phyloP scores from a whole-genome alignment of 2,329 filamentous ascomycete species.

The Catunica adiposa region DNA sequence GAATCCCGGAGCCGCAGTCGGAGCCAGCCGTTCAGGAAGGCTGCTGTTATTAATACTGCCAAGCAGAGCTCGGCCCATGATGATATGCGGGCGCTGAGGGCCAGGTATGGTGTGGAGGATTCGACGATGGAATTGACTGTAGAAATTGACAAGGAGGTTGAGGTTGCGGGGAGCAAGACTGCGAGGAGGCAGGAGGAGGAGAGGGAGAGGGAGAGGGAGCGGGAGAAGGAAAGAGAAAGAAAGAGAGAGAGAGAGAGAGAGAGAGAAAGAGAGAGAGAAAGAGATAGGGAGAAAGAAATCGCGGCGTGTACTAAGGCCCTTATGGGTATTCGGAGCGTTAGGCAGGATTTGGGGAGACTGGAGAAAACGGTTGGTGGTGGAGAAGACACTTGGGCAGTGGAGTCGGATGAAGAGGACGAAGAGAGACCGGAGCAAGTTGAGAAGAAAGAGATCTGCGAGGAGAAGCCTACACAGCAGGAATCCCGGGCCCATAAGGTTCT shows the following conservation, averaged over 20 bases:
- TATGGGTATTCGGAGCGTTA: conserved; percentile 3
- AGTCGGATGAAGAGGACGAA: conserved; percentile 18
- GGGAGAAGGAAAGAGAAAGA: conserved; percentile 1
- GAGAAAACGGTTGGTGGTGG: not conserved
- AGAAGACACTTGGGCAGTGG: conserved; percentile 16
- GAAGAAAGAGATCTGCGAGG: not conserved
- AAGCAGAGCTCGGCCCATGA: conserved; percentile 38
- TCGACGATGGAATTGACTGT: conserved; percentile 37
- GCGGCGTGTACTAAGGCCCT: conserved; percentile 11
- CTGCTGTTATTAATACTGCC: conserved; percentile 34
- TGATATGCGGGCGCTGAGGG: conserved; percentile 37
- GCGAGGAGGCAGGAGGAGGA: not conserved
- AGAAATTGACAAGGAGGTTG: conserved; percentile 24
- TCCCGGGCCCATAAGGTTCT: not conserved
- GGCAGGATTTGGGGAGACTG: conserved; percentile 2
- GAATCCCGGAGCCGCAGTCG: conserved; percentile 6
- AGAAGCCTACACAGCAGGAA: not conserved
- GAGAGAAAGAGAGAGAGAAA: no score
- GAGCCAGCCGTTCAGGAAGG: conserved; percentile 21
- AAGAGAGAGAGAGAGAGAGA: not conserved
- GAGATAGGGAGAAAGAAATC: conserved; percentile 1
- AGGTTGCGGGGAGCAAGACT: not conserved
- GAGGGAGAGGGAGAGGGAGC: no score
- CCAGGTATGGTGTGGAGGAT: conserved; percentile 38
- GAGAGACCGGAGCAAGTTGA: not conserved